phyloP scores from a whole-genome alignment of 2,329 filamentous ascomycete genomes.

The Scytalidium lignicola region DNA sequence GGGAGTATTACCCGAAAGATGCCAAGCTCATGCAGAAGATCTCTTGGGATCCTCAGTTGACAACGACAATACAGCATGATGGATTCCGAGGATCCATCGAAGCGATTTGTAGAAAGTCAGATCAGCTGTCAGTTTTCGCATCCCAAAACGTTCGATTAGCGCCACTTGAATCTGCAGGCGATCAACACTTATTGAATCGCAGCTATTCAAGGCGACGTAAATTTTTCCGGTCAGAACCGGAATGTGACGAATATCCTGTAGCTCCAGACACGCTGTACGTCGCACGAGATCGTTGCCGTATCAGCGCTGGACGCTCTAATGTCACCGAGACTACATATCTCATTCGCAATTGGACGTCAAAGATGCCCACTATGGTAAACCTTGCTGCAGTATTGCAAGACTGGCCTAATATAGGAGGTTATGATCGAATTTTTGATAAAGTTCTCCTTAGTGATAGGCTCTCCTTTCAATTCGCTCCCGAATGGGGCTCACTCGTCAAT shows the following conservation, averaged over 20 bases:
- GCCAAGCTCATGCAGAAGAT: constrained; percentile 37
- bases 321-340: constrained; percentile 21
- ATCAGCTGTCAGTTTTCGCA: constrained; percentile 13
- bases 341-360: constrained; percentile 19
- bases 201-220: constrained; percentile 7
- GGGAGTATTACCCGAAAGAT: constrained; percentile 39
- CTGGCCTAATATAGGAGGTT: constrained; percentile 34
- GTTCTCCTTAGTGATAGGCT: constrained; percentile 36
- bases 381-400: constrained; percentile 25
- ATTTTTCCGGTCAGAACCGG: constrained; percentile 4
- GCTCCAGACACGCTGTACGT: constrained; percentile 5
- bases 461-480: constrained; percentile 27
- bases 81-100: constrained; percentile 10
- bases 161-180: constrained; percentile 1
- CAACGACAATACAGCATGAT: constrained; percentile 36
- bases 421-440: constrained; percentile 22
- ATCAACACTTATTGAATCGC: constrained; percentile 9
- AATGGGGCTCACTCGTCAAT: constrained; percentile 40
- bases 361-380: constrained; percentile 18
- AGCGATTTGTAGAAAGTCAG: constrained; percentile 12
- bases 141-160: neutral
- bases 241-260: neutral
- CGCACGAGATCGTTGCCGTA: constrained; percentile 9
- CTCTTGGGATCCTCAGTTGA: constrained; percentile 34
- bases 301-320: constrained; percentile 6